These are phyloP conservation scores for Rhodamnia argentea DNA, from an alignment of 345 rosid species.

Conservation along the genomic window DNA sequence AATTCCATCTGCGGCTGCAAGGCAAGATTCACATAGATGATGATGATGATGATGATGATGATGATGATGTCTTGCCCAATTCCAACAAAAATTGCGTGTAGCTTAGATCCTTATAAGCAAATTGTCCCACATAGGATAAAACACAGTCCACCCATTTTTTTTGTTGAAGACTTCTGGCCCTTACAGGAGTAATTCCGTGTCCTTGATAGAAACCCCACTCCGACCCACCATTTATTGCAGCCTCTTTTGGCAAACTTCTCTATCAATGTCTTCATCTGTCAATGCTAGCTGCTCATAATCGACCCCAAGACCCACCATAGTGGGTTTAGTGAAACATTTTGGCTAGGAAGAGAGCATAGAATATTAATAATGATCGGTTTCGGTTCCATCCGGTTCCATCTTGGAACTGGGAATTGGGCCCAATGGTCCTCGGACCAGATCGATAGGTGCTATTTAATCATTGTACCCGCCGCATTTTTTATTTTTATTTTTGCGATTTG, in stretches of 20 bases:
- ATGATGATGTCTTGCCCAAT: background rate
- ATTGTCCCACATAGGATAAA: background rate
- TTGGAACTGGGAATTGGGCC: too few relatives aligned
- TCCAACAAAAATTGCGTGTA: background rate
- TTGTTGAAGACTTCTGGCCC: background rate
- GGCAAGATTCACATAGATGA: background rate
- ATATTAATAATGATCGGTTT: too few relatives aligned
- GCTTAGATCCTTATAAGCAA: background rate
- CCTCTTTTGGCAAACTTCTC: background rate
- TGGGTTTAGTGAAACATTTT: background rate
- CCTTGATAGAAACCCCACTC: background rate
- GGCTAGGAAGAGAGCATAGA: background rate
- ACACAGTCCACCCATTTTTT: background rate
- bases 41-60: background rate
- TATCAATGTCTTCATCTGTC: background rate
- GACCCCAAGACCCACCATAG: background rate
- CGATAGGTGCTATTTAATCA: too few relatives aligned
- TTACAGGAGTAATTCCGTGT: background rate
- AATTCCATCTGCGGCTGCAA: background rate
- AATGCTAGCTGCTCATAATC: background rate
- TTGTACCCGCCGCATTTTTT: too few relatives aligned
- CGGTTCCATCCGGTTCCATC: too few relatives aligned
- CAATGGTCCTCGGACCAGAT: too few relatives aligned
- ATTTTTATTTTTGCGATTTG: too few relatives aligned
- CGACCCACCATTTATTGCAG: background rate